Evolutionary conservation across 805 yeast species (phyloP), one percentile per base, ranked within the genome.

Genomic region (Wickerhamiella cacticola): DNA sequence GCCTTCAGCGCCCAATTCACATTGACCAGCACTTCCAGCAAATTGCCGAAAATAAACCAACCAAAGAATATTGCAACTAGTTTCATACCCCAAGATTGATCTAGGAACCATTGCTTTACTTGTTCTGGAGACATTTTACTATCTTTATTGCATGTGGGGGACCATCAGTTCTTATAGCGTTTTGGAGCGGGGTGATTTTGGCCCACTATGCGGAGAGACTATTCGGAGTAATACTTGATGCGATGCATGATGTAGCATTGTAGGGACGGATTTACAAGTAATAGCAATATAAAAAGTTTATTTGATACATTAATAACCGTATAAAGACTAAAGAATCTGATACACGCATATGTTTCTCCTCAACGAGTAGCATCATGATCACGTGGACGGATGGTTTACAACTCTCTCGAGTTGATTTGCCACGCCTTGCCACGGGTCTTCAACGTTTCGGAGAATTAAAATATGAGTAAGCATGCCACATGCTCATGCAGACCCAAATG

Each of bases 121-220:
- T 43, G 21, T 12, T 33, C 46, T 15, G 38, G 33, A 3, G 46
- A 12, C 46, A 43, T 43, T 41, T 18, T 29, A 28, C 6, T 34
- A 12, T 34, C 16, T 19, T 3, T 16, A 6, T 21, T 38, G 41
- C 5, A n/a, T 19, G 28, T 5, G 29, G 25, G 21, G 36, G 21
- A 19, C 5, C 18, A 13, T 10, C n/a, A 12, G 33, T 28, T 31
- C 36, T 31, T 31, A 31, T 31, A 31, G 25, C 25, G 13, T 19
- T 21, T 36, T 36, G 41, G 16, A 13, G 41, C 41, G 41, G 41
- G 41, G 41, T 36, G 25, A 36, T 21, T 19, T n/a, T 36, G 25
- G 25, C 41, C 41, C 41, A 36, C 26, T 22, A 36, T 36, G 41
- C 41, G 41, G 41, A 10, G 41, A 36, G 41, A 36, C 41, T 36